Conservation (phyloP, 2,329 filamentous ascomycete species). For the Calonectria fujianensis region DNA sequence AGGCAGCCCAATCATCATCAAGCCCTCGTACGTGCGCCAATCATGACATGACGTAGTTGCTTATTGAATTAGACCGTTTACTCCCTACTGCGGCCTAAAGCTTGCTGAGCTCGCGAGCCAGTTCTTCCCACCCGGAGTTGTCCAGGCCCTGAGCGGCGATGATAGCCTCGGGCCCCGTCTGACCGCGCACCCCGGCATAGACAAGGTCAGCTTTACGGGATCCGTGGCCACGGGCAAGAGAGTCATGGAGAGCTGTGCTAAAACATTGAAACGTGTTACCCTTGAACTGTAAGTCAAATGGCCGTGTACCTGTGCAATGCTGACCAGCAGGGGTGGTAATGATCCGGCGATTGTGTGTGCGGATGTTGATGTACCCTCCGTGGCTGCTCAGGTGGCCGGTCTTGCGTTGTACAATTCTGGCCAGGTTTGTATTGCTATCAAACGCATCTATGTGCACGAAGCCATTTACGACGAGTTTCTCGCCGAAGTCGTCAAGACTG, state of each 20-base stretch:
- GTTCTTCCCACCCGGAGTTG: slow-evolving; percentile 76
- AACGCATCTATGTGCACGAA: slow-evolving; percentile 74
- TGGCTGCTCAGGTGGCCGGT: slow-evolving; percentile 51
- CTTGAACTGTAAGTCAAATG: slow-evolving; percentile 68
- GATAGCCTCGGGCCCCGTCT: slow-evolving; percentile 76
- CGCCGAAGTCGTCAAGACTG: slow-evolving; percentile 64
- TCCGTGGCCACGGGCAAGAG: slow-evolving; percentile 76
- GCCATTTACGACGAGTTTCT: slow-evolving; percentile 72
- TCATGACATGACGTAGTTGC: background rate
- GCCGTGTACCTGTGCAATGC: background rate
- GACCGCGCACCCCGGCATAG: slow-evolving; percentile 74
- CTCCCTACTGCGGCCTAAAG: slow-evolving; percentile 75
- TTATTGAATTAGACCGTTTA: slow-evolving; percentile 62
- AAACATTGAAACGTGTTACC: slow-evolving; percentile 75
- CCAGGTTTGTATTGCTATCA: slow-evolving; percentile 61
- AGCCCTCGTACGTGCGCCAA: slow-evolving; percentile 63
- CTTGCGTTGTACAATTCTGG: slow-evolving; percentile 36
- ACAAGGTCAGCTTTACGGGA: slow-evolving; percentile 78
- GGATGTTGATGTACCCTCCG: slow-evolving; percentile 70
- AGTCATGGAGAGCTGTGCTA: slow-evolving; percentile 72
- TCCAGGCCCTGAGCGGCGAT: slow-evolving; percentile 76
- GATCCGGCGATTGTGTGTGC: slow-evolving; percentile 49
- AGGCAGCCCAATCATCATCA: slow-evolving; percentile 73
- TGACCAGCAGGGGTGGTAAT: slow-evolving; percentile 39
- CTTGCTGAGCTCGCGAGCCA: slow-evolving; percentile 72